Evolutionary conservation across 192 early-diverging fungal genomes (phyloP).

Genomic region (Phlyctochytrium arcticum): DNA sequence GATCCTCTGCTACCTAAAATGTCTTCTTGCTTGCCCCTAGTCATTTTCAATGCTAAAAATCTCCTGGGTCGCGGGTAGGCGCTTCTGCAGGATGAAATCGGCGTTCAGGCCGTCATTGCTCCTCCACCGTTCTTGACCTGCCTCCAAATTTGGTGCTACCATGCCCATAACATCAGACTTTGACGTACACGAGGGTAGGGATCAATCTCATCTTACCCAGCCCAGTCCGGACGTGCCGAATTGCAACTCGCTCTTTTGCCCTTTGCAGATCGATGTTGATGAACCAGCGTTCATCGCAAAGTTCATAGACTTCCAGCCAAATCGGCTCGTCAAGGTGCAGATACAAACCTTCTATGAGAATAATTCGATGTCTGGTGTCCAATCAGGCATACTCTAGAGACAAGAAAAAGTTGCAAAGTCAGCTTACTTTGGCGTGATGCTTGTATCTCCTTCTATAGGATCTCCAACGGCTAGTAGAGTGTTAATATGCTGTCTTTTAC

Average conservation of each 20-base stretch:
- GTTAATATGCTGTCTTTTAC: too few species aligned
- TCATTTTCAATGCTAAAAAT: not conserved
- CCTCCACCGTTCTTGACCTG: not conserved
- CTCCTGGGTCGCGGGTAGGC: not conserved
- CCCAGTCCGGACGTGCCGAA: conserved; percentile 41
- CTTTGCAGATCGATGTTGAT: conserved; percentile 21
- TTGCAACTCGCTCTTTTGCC: conserved; percentile 31
- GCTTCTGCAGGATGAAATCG: not conserved
- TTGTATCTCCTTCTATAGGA: conserved; percentile 39
- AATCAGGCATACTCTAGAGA: not conserved
- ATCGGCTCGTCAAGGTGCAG: conserved; percentile 31
- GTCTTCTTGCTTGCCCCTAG: too few species aligned
- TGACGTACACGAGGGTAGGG: not conserved
- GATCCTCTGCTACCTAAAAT: too few species aligned
- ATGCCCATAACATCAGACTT: not conserved
- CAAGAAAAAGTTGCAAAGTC: not conserved
- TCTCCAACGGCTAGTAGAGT: conserved; percentile 46
- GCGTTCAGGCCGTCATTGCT: conserved; percentile 9
- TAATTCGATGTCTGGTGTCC: conserved; percentile 35
- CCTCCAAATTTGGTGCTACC: not conserved
- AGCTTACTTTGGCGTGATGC: conserved; percentile 20
- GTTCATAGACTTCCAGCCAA: conserved; percentile 32
- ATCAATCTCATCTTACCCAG: conserved; percentile 14
- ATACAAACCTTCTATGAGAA: conserved; percentile 54
- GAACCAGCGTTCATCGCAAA: conserved; percentile 50